Evolutionary conservation across 2,329 filamentous ascomycete genomes (phyloP).

Genomic region (Claviceps humidiphila): DNA sequence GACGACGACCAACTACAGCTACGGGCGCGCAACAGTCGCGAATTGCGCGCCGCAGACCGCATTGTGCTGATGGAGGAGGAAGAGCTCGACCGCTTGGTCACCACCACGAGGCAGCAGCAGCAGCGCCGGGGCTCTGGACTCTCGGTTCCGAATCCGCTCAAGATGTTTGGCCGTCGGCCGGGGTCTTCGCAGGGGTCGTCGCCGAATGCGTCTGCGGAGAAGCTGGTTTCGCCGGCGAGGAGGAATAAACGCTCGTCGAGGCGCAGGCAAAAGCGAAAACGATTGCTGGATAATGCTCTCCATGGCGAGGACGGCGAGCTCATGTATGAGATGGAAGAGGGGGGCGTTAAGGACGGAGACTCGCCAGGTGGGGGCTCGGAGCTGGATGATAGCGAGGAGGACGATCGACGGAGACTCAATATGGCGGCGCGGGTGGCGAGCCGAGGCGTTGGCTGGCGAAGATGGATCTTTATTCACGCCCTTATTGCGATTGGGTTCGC

Average conservation of each 20-base stretch:
- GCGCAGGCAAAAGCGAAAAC: slow-evolving; percentile 39
- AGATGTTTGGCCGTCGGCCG: slow-evolving; percentile 26
- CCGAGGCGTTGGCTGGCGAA: slow-evolving; percentile 39
- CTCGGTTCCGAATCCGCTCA: slow-evolving; percentile 36
- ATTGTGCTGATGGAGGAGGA: slow-evolving; percentile 66
- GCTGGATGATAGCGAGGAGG: slow-evolving; percentile 44
- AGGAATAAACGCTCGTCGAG: slow-evolving; percentile 34
- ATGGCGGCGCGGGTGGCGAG: slow-evolving; percentile 30
- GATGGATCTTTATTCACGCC: slow-evolving; percentile 39
- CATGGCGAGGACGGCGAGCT: slow-evolving; percentile 59
- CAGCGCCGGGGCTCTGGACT: slow-evolving; percentile 37
- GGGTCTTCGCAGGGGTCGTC: slow-evolving; percentile 22
- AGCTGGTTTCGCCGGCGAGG: slow-evolving; percentile 33
- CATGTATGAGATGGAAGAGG: slow-evolving; percentile 87
- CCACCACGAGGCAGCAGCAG: slow-evolving; percentile 34
- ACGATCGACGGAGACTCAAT: slow-evolving; percentile 40
- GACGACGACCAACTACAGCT: slow-evolving; percentile 59
- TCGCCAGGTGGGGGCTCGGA: slow-evolving; percentile 49
- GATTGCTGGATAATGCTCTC: slow-evolving; percentile 37
- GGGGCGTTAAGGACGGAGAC: slow-evolving; percentile 54
- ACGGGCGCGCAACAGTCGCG: slow-evolving; percentile 53
- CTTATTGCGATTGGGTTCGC: slow-evolving; percentile 40
- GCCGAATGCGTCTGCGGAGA: slow-evolving; percentile 33
- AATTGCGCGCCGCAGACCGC: slow-evolving; percentile 56
- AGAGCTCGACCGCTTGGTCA: slow-evolving; percentile 49